Conservation (phyloP, 352 stramenopile genomes). For the Globisporangium nodosum region DNA sequence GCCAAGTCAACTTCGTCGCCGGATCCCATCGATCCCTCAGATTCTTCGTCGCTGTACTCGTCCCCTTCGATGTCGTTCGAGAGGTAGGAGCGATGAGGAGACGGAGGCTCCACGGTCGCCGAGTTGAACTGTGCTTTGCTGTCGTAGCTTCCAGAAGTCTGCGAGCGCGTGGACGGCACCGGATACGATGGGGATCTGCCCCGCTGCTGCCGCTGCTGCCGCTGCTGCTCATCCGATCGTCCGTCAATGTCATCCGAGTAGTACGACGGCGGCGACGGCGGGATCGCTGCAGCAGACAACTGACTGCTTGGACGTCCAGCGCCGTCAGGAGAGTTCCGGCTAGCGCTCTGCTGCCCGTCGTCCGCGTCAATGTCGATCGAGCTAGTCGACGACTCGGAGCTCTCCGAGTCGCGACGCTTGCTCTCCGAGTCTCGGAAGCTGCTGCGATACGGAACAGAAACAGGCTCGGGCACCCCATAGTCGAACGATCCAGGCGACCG, state of each 20-base stretch:
- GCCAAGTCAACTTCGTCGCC: constrained; percentile 24
- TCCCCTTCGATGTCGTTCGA: constrained; percentile 6
- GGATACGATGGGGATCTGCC: constrained; percentile 1
- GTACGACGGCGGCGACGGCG: constrained; percentile 4
- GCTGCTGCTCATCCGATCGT: background rate
- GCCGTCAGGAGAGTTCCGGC: background rate
- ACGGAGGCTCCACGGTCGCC: background rate
- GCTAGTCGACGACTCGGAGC: constrained; percentile 54
- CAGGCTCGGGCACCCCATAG: constrained; percentile 4
- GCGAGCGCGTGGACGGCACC: background rate
- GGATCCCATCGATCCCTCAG: constrained; percentile 32
- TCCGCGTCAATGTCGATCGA: constrained; percentile 71
- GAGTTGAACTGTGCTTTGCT: background rate
- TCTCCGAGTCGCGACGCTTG: constrained; percentile 32
- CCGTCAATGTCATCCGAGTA: constrained; percentile 2
- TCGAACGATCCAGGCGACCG: constrained; percentile 22
- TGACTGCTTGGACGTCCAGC: constrained; percentile 11
- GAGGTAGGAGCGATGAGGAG: background rate
- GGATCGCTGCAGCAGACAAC: constrained; percentile 9
- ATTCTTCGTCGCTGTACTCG: constrained; percentile 28
- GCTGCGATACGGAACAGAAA: constrained; percentile 1
- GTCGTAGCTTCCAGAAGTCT: background rate
- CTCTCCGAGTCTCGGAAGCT: constrained; percentile 12
- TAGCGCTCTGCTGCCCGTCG: constrained; percentile 4
- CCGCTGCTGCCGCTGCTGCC: background rate